Conservation (phyloP, 129 eudicot species). For the Saposhnikovia divaricata region DNA sequence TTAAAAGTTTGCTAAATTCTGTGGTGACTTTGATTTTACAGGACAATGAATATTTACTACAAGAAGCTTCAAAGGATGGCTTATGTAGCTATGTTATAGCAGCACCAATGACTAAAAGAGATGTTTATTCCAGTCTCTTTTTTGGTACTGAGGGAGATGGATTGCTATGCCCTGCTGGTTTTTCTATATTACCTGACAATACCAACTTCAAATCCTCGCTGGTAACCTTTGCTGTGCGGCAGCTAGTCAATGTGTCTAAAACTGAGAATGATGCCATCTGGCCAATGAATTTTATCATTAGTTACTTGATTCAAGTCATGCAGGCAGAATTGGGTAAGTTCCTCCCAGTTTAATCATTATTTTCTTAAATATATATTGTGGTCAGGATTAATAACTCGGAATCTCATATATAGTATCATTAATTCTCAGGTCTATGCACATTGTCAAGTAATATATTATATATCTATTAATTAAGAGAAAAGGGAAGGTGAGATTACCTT, state of each 20-base stretch:
- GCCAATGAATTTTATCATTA: neutral
- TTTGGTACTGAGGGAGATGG: neutral
- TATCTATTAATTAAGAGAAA: neutral
- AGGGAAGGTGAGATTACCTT: no score
- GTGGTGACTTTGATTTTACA: neutral
- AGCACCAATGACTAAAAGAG: slow-evolving; percentile 4
- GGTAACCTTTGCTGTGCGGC: neutral
- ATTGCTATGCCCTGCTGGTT: neutral
- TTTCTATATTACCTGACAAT: neutral
- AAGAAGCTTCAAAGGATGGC: slow-evolving; percentile 11
- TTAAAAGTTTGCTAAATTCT: neutral
- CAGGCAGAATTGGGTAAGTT: neutral
- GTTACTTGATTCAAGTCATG: neutral
- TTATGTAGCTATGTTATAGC: neutral
- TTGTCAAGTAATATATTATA: neutral
- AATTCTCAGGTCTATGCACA: neutral
- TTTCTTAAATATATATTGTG: neutral
- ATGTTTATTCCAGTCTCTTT: neutral
- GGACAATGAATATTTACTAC: slow-evolving; percentile 3
- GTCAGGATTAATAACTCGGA: neutral
- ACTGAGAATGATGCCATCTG: neutral
- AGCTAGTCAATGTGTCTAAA: neutral
- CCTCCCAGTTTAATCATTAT: neutral
- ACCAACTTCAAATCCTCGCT: neutral
- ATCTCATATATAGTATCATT: neutral